Base-by-base conservation (phyloP, 2,329 filamentous ascomycete genomes). In the Sclerotinia trifoliorum region DNA sequence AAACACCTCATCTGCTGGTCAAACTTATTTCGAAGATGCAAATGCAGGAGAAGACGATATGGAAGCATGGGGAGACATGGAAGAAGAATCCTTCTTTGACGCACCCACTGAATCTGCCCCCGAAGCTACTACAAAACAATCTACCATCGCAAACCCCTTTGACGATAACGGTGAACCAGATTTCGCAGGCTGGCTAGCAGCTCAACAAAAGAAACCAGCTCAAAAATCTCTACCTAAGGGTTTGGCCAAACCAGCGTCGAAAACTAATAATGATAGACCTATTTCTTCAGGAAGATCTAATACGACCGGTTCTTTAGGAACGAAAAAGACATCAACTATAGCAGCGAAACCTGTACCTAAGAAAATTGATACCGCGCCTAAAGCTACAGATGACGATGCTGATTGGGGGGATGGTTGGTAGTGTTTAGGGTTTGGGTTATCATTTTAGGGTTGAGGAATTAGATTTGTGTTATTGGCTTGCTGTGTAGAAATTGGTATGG, bases 121-220 rank as follows among this genome's bases (percentile, higher is more conserved):
- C 1, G 74, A 73, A 54, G 15, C 73, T 74, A 60, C 69, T 32
- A 72, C 69, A 21, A 70, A 60, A 62, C 65, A 78, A 8, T 73
- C 80, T 21, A 74, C 78, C 24, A 72, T 76, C 52, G 66, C 76
- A 42, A 80, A 84, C 8, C 84, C 89, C 0, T 94, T 90, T 72
- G 92, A 94, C 69, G 93, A 97, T 73, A 88, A 91, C 35, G 89
- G 90, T 3, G 94, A 99, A 78, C 94, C 94, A 0, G 95, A 98
- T 78, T 98, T 99, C 79, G 94, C 93, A 6, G 94, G 93, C 6
- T 98, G 95, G 94, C 80, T 98, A 29, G 93, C 92, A 17, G 93
- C 94, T 17, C 93, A 97, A 77, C 88, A 90, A 7, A 97, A 96
- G 81, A 84, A 84, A 75, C 78, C 69, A 65, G 76, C 77, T 67